Evolutionary conservation across 2,329 filamentous ascomycete species (phyloP).

Genomic region (Iodosphaeria phyllophila): DNA sequence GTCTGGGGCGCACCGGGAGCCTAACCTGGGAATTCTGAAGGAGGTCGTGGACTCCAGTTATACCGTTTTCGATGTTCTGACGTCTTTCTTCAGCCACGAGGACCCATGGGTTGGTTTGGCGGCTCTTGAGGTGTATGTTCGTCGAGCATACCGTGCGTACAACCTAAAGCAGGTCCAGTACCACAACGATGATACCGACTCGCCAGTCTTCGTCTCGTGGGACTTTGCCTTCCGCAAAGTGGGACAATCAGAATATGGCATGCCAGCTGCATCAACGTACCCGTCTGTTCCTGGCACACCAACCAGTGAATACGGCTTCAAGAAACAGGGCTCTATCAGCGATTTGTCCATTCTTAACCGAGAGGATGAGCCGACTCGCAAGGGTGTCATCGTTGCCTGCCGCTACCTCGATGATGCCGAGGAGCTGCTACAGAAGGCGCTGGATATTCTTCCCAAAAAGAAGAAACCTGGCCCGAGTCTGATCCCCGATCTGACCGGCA

Average conservation of each 20-base stretch:
- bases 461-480: slow-evolving; percentile 40
- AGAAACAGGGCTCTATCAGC: slow-evolving; percentile 84
- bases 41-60: slow-evolving; percentile 98
- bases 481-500: slow-evolving; percentile 55
- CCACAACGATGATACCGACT: slow-evolving; percentile 51
- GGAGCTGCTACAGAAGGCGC: slow-evolving; percentile 63
- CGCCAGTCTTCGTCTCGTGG: slow-evolving; percentile 70
- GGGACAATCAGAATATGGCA: slow-evolving; percentile 74
- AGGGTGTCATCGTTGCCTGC: slow-evolving; percentile 88
- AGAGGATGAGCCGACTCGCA: slow-evolving; percentile 61
- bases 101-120: slow-evolving; percentile 91
- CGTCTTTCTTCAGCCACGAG: slow-evolving; percentile 84
- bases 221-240: slow-evolving; percentile 91
- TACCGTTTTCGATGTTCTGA: slow-evolving; percentile 91
- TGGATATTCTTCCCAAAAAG: slow-evolving; percentile 62
- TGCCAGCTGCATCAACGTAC: slow-evolving; percentile 60
- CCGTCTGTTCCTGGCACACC: slow-evolving; percentile 75
- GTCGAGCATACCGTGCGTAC: slow-evolving; percentile 93
- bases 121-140: slow-evolving; percentile 88
- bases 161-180: slow-evolving; percentile 80
- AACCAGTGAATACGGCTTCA: slow-evolving; percentile 41
- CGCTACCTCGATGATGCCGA: slow-evolving; percentile 89
- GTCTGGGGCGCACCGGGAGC: slow-evolving; percentile 90
- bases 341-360: slow-evolving; percentile 81
- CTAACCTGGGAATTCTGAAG: slow-evolving; percentile 77